Conservation (phyloP, 75 land plant genomes). For the Sequoiadendron giganteum region DNA sequence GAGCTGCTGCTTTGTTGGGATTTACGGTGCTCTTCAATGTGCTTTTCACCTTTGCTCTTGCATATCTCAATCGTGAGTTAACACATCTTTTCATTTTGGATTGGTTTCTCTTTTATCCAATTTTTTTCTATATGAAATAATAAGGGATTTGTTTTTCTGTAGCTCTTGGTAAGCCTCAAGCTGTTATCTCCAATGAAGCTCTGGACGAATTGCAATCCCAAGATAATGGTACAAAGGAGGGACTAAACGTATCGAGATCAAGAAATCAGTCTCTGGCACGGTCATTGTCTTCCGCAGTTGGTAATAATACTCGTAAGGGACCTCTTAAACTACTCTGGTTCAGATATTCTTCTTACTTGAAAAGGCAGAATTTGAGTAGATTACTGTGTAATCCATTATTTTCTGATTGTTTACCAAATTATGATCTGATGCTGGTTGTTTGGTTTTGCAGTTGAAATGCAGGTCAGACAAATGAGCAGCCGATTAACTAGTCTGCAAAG, state of each 20-base stretch:
- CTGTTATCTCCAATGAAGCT: slow-evolving; percentile 68
- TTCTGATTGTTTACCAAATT: background rate
- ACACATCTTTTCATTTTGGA: background rate
- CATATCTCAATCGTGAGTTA: slow-evolving; percentile 69
- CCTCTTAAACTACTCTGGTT: background rate
- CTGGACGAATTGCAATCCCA: slow-evolving; percentile 46
- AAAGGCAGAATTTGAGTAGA: background rate
- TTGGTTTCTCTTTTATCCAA: background rate
- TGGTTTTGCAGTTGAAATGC: slow-evolving; percentile 13
- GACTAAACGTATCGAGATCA: background rate
- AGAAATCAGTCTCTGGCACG: slow-evolving; percentile 16
- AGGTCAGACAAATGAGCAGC: slow-evolving; percentile 31
- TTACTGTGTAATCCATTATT: too few species aligned
- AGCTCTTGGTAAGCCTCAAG: slow-evolving; percentile 80
- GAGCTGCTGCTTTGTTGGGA: slow-evolving; percentile 64
- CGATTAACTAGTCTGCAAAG: background rate
- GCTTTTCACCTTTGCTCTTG: slow-evolving; percentile 71
- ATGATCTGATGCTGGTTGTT: background rate
- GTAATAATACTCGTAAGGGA: slow-evolving; percentile 41
- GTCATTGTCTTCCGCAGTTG: slow-evolving; percentile 36
- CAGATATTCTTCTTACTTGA: background rate
- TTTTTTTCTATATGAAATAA: background rate
- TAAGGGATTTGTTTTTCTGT: background rate
- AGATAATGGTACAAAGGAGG: slow-evolving; percentile 23
- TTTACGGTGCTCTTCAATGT: slow-evolving; percentile 70